Conservation (phyloP, 192 early-diverging fungal genomes). For the Spizellomyces sp. region DNA sequence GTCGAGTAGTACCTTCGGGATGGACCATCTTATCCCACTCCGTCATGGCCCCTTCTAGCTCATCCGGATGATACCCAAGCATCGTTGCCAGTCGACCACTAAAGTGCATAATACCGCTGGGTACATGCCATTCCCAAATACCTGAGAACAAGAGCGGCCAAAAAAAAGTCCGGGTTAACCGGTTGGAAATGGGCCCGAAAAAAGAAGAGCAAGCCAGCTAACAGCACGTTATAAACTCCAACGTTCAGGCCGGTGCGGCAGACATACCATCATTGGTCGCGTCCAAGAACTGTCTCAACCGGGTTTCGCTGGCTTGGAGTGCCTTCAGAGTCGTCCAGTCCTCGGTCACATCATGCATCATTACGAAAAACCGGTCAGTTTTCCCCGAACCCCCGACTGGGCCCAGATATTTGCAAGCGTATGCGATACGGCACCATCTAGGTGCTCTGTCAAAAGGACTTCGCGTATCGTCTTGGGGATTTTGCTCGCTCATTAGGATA, state of each 20-base stretch:
- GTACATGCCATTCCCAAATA: not conserved
- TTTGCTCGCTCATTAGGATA: not conserved
- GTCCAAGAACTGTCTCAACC: conserved; percentile 2
- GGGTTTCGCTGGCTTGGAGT: not conserved
- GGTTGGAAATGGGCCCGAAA: too few species aligned
- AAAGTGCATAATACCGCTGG: not conserved
- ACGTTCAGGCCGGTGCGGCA: too few species aligned
- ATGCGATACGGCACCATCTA: not conserved
- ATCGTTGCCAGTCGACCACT: not conserved
- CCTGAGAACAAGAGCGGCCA: too few species aligned
- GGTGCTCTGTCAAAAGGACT: not conserved
- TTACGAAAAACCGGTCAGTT: not conserved
- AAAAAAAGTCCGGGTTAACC: too few species aligned
- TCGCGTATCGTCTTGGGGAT: not conserved
- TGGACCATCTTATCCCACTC: conserved; percentile 1
- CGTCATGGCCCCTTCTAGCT: not conserved
- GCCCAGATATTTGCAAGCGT: conserved; percentile 2
- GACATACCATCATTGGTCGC: not conserved
- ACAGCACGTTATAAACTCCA: too few species aligned
- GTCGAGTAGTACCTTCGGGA: too few species aligned
- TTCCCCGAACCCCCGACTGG: not conserved
- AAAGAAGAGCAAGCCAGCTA: too few species aligned
- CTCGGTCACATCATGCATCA: conserved; percentile 2
- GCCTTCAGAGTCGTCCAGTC: not conserved
- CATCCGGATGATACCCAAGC: not conserved